Base-by-base conservation (phyloP, 805 yeast genomes). In the Candida xiaguanensis region DNA sequence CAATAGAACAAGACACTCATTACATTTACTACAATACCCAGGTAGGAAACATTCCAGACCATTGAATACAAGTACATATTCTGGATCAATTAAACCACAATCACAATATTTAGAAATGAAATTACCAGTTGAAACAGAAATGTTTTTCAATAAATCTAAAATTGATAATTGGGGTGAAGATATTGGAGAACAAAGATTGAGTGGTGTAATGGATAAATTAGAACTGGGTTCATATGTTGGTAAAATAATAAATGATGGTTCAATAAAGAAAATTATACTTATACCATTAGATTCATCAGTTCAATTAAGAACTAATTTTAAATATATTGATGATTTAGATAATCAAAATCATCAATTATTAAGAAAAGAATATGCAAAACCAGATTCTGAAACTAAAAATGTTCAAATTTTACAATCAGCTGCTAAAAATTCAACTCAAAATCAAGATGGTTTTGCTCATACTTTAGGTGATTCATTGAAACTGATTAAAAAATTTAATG, bases 291-390 rank as follows among this genome's bases (percentile, higher is more conserved):
- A 77, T 25, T 71, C 78, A 15, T 77, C 85, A 0, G 77, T 83
- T 0, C 97, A 91, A 58, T 58, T 93, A 44, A 74, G 96, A 48
- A 93, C 97, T 2, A 75, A 76, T 50, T 87, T 93, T 63, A 75
- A 74, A 47, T 86, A 90, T 55, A 78, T 89, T 31, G 95, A 89
- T 55, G 79, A 73, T 45, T 54, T 61, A 44, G 77, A 71, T 42
- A 65, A 65, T 41, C 71, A 63, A 39, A 73, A 67, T 65, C 36
- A 31, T 16, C 69, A 52, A 39, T 65, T 43, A 41, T 67, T 49
- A 46, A 61, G 54, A 41, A 61, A 48, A 53, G 67, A 68, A 33
- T 72, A 71, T 29, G 49, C 61, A 5, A 56, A 66, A n/a, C 61
- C 64, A 16, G 47, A 55, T 6, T 61, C 62, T 24, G 62, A 59